These are phyloP conservation scores for Auricularia cornea DNA, from an alignment of 768 basidiomycete genomes.

Conservation along the genomic window DNA sequence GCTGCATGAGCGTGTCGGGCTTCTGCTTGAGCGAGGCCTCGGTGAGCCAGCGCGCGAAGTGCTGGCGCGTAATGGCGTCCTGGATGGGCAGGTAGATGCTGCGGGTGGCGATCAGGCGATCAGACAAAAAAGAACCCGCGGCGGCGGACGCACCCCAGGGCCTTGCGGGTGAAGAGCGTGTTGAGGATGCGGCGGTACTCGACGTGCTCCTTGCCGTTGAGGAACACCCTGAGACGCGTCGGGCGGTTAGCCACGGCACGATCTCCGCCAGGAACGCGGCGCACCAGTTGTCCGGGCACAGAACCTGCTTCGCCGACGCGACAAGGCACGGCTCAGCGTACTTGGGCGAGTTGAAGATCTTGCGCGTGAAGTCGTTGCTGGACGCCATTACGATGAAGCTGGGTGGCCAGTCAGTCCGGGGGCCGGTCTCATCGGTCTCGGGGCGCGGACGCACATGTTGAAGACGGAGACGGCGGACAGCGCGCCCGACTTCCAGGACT, in stretches of 20 bases:
- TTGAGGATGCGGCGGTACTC: conserved; percentile 91
- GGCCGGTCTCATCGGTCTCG: not conserved
- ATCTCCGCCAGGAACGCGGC: conserved; percentile 1
- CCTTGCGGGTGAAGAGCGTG: conserved; percentile 87
- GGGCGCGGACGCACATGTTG: conserved; percentile 65
- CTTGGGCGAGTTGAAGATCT: conserved; percentile 89
- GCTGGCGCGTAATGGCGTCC: conserved; percentile 71
- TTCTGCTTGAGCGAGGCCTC: conserved; percentile 39
- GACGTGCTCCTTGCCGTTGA: conserved; percentile 87
- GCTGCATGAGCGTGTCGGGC: conserved; percentile 65
- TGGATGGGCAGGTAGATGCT: conserved; percentile 82
- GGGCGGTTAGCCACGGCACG: not conserved
- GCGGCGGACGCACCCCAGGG: conserved; percentile 52
- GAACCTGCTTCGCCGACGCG: conserved; percentile 78
- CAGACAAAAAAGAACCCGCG: not conserved
- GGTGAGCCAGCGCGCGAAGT: conserved; percentile 66
- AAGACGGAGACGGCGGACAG: conserved; percentile 91
- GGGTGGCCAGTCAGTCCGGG: conserved; percentile 1
- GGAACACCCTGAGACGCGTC: conserved; percentile 97
- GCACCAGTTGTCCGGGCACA: conserved; percentile 82
- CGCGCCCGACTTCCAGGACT: conserved; percentile 84
- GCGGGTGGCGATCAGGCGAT: not conserved
- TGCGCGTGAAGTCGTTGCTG: conserved; percentile 85
- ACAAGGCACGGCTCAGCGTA: conserved; percentile 94
- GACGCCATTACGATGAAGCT: conserved; percentile 99